Base-by-base conservation (phyloP, 345 rosid genomes). In the Eucalyptus tenuipes region DNA sequence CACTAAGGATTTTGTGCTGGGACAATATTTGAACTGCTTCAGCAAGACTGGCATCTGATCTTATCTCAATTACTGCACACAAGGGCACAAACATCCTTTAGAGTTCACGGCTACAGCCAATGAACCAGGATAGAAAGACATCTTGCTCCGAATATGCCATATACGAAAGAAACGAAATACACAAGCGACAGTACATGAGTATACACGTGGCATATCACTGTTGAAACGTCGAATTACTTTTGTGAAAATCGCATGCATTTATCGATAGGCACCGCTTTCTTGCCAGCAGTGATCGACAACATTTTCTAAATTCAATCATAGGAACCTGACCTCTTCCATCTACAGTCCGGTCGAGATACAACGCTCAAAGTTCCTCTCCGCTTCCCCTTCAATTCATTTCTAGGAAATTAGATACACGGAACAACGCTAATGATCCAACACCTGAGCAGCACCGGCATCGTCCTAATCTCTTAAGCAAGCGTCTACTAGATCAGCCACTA, bases 21-120 rank as follows among this genome's bases (percentile, higher is more conserved):
- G 99, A 94, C 37, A 98, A 94, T 82, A 94, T 92, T 80, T 93
- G 90, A 88, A 97, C 99, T 49, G 99, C 99, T 89, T 98, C 99
- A 9, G 97, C 97, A 87, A 98, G 90, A 89, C 96, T 95, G 33
- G 97, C 90, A 87, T 97, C 95, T 61, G 99, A 98, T 90, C 87
- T 95, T 45, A 98, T 92, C 96, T 98, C 99, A 31, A 95, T 92
- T 68, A 93, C 99, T 98, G 92, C 55, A 55, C 64, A 75, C 87
- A 87, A 7, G 55, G 87, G 87, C 86, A n/a, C 49, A 40, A 8
- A 18, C 13, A 68, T n/a, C 48, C 16, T n/a, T 75, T 75, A 75
- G 84, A 75, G 84, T 75, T 40, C 84, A 75, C 47, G 44, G 84
- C 84, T 75, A 29, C 50, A 64, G 29, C 59, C 11, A 49, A 49